Base-by-base conservation (phyloP, 441 rosid species). In the Bocquillonia castaneifolia region DNA sequence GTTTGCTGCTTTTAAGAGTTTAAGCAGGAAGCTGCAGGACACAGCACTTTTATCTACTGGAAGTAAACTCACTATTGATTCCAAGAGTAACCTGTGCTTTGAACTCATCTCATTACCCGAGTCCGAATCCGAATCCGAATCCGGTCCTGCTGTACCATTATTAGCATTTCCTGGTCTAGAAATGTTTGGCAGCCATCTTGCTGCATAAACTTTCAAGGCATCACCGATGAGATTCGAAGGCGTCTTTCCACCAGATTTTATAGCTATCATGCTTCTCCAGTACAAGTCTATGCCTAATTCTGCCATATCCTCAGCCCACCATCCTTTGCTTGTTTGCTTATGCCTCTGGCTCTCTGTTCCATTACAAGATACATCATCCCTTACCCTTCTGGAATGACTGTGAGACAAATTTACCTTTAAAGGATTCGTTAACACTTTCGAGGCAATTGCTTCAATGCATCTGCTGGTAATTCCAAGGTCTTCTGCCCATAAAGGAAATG, bases 231-330 rank as follows among this genome's bases (percentile, higher is more conserved):
- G 93, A 79, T 82, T 92, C 14, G 93, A 79, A 13, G 87, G 83
- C 28, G 87, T 76, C 70, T 68, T 77, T 50, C 84, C 85, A 10
- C 90, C 79, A 48, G 98, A 88, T 79, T 88, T 86, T 42, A 87
- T 77, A 20, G 90, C 83, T 29, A 87, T 76, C 59, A 89, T 82
- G 50, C 83, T 80, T 72, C 93, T 88, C 72, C 97, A 88, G 71
- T 89, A 90, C 15, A 92, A 81, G 79, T 90, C 97, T 65, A 95
- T 79, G 72, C 90, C 88, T 28, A 95, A 90, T 76, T 92, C 95
- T 3, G 99, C 88, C 73, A 90, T 76, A 74, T 95, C 97, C 71
- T 95, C 99, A 10, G 96, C 93, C 98, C 99, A 95, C 99, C 98
- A 95, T 66, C 90, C 98, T 68, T 79, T 88, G 63, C 92, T 92